phyloP scores from a whole-genome alignment of 805 yeast genomes.

The Kodamaea hsintzibuensis region DNA sequence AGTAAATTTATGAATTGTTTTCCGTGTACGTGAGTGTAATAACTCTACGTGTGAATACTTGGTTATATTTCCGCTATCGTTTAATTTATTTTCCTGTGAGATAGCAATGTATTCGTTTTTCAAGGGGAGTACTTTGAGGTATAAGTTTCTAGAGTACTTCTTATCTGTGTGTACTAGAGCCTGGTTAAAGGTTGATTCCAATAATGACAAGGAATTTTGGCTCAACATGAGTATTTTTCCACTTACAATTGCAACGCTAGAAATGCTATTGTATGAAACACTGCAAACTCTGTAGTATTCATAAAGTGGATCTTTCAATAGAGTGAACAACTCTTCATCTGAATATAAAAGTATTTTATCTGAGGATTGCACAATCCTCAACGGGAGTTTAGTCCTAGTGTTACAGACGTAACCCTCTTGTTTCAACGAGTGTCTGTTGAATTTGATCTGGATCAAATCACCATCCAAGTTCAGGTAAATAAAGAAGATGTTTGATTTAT shows the following conservation, averaged over 20 bases:
- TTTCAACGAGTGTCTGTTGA: neutral
- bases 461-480: conserved; percentile 10
- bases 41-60: conserved; percentile 19
- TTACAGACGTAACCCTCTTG: neutral
- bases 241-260: neutral
- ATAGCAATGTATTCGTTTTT: conserved; percentile 16
- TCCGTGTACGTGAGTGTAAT: conserved; percentile 17
- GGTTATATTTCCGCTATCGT: conserved; percentile 14
- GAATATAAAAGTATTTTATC: neutral
- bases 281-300: conserved; percentile 5
- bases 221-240: neutral
- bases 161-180: neutral
- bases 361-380: conserved; percentile 1
- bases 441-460: conserved; percentile 4
- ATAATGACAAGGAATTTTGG: neutral
- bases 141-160: conserved; percentile 2
- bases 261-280: neutral
- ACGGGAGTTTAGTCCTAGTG: neutral
- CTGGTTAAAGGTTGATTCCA: neutral
- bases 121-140: neutral
- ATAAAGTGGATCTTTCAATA: neutral
- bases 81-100: conserved; percentile 16
- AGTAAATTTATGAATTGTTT: conserved; percentile 9
- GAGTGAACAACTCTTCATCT: neutral
- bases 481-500: neutral